These are phyloP conservation scores for Fusarium pininemorale DNA, from an alignment of 2,329 filamentous ascomycete species.

Conservation along the genomic window DNA sequence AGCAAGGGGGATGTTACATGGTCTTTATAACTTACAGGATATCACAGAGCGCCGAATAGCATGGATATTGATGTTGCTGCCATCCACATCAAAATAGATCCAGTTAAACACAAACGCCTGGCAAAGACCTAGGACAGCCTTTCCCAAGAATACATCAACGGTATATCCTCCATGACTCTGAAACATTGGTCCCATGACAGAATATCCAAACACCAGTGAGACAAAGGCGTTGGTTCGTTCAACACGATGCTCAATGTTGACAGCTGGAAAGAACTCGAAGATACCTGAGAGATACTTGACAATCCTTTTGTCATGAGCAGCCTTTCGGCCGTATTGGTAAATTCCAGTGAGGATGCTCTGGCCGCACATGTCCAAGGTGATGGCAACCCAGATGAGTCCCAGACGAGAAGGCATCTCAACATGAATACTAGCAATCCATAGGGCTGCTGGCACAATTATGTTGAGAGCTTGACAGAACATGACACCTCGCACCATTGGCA, in stretches of 20 bases:
- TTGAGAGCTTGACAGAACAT: constrained; percentile 61
- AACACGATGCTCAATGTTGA: constrained; percentile 73
- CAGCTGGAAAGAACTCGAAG: constrained; percentile 68
- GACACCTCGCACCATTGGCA: constrained; percentile 66
- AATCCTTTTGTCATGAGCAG: constrained; percentile 30
- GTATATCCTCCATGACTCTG: constrained; percentile 58
- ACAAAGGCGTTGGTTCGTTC: constrained; percentile 73
- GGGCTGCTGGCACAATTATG: constrained; percentile 56
- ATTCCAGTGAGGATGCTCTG: constrained; percentile 53
- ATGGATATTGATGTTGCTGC: constrained; percentile 64
- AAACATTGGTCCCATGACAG: constrained; percentile 68
- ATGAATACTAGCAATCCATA: constrained; percentile 70
- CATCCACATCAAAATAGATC: constrained; percentile 72
- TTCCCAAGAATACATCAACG: constrained; percentile 68
- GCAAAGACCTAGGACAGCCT: constrained; percentile 66
- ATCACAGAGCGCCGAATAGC: constrained; percentile 65
- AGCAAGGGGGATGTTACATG: background rate
- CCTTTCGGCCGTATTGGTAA: constrained; percentile 44
- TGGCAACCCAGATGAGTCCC: constrained; percentile 64
- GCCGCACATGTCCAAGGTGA: constrained; percentile 63
- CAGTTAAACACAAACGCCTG: constrained; percentile 69
- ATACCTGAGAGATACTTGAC: constrained; percentile 45
- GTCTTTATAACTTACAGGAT: constrained; percentile 47
- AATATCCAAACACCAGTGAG: constrained; percentile 71
- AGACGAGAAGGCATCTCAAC: constrained; percentile 63